Base-by-base conservation (phyloP, 225 moss, liverwort and hornwort species). In the Lunularia cruciata region DNA sequence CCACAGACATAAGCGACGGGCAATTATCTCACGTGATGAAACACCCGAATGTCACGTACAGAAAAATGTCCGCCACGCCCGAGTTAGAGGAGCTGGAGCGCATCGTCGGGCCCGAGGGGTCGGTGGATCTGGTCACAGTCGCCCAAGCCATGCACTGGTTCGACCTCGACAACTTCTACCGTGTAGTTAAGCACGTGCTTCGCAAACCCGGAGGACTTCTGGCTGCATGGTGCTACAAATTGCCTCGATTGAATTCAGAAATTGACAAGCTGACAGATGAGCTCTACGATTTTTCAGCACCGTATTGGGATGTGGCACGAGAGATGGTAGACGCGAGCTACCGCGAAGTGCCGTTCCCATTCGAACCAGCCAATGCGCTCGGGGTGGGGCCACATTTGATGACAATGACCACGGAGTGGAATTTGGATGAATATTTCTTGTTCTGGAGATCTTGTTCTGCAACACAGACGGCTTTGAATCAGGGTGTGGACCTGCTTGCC, bases 71-170 rank as follows among this genome's bases (percentile, higher is more conserved):
- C 22, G 20, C 70, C 23, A 68, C 70, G 0, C 78, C 86, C 26
- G 74, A 88, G 0, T 14, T 19, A n/a, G 75, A 82, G 16, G 88
- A 85, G 26, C 73, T 92, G 64, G 70, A 81, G 28, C 76, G 78
- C 9, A 57, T 82, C 13, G 78, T 92, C 27, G 90, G 92, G 6
- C 57, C 73, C 14, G 82, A 82, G 70, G 85, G 85, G 37, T 90
- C 90, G 0, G 88, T 92, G 22, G 90, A 92, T 63, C 72, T 90
- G 23, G 84, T 92, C 0, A 75, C 90, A 3, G 74, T 83, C 9
- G 80, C 85, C 0, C 79, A 86, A 53, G 90, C 92, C 0, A 58
- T 90, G 67, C 92, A 90, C 69, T 92, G 88, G 81, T 84, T 92
- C 47, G 83, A 88, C 56, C 61, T 88, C 0, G 85, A 85, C 34